A percentile compares a stretch with the other conserved stretches of the same genome.
Conservation (phyloP, 2,329 filamentous ascomycete genomes). For the Fusarium sp. region DNA sequence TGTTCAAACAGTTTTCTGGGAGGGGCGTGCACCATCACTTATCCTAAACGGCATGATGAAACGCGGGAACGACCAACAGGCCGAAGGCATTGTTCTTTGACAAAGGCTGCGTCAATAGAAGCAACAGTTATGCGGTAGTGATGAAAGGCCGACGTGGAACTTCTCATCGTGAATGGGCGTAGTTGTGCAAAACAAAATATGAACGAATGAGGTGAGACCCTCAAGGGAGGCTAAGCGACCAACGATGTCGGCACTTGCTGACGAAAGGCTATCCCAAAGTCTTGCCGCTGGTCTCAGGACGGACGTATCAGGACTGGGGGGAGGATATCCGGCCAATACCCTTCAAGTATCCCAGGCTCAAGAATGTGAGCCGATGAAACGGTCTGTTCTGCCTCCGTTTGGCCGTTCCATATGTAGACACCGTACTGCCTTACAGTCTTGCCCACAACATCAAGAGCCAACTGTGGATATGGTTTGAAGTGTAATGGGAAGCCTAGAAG, state of each 20-base stretch:
- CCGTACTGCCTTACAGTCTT: not conserved
- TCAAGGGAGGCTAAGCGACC: constrained; percentile 2
- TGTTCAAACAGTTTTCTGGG: constrained; percentile 1
- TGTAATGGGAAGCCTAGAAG: not conserved
- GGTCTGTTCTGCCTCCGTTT: not conserved
- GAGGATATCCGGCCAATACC: constrained; percentile 7
- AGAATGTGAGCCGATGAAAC: constrained; percentile 9
- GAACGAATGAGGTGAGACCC: not conserved
- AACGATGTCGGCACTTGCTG: constrained; percentile 30
- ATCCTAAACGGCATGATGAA: constrained; percentile 16
- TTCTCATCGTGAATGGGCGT: constrained; percentile 11
- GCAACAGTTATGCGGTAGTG: not conserved
- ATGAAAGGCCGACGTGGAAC: not conserved
- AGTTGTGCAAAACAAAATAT: constrained; percentile 3
- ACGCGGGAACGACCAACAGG: constrained; percentile 12
- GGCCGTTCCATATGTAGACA: not conserved
- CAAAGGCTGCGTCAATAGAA: not conserved
- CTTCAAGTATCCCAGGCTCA: not conserved
- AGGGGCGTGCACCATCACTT: constrained; percentile 18
- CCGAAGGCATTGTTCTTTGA: constrained; percentile 20
- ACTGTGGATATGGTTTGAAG: not conserved
- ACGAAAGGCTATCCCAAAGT: constrained; percentile 28
- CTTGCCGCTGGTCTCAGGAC: not conserved
- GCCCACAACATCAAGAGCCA: not conserved
- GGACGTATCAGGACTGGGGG: not conserved